phyloP scores from a whole-genome alignment of 495 filamentous ascomycete species.

The Choiromyces venosus region DNA sequence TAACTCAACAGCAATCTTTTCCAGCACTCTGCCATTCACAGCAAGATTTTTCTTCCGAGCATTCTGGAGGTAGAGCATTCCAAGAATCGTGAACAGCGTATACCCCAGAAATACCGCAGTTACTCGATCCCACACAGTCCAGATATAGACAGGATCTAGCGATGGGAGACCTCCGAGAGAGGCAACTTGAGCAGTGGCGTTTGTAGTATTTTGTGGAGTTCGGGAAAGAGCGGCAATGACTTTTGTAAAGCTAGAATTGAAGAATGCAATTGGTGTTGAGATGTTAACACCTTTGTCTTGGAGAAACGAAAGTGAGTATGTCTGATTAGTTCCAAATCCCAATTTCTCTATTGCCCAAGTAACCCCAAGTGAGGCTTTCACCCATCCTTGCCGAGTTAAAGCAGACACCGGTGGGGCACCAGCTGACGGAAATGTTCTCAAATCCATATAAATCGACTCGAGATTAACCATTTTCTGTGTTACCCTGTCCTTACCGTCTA shows the following conservation, averaged over 20 bases:
- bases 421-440: constrained; percentile 35
- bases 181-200: constrained; percentile 9
- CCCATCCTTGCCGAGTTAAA: constrained; percentile 35
- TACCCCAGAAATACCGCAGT: constrained; percentile 75
- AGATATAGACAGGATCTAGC: constrained; percentile 29
- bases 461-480: constrained; percentile 40
- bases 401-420: constrained; percentile 35
- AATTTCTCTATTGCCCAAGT: constrained; percentile 35
- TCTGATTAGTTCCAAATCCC: constrained; percentile 26
- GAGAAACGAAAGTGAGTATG: constrained; percentile 18
- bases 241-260: constrained; percentile 29
- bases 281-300: constrained; percentile 24
- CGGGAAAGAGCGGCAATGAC: constrained; percentile 20
- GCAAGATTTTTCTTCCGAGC: constrained; percentile 60
- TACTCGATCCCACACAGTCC: constrained; percentile 40
- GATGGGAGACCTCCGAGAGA: neutral
- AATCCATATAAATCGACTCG: constrained; percentile 29
- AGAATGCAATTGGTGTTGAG: constrained; percentile 35
- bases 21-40: constrained; percentile 63
- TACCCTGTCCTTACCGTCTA: constrained; percentile 46
- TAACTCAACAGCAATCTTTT: constrained; percentile 71
- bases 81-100: constrained; percentile 62
- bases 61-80: constrained; percentile 69
- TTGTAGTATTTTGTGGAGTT: constrained; percentile 16
- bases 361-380: constrained; percentile 26